These are phyloP conservation scores for Fusarium devonianum DNA, from an alignment of 2,329 filamentous ascomycete genomes.

Conservation along the genomic window DNA sequence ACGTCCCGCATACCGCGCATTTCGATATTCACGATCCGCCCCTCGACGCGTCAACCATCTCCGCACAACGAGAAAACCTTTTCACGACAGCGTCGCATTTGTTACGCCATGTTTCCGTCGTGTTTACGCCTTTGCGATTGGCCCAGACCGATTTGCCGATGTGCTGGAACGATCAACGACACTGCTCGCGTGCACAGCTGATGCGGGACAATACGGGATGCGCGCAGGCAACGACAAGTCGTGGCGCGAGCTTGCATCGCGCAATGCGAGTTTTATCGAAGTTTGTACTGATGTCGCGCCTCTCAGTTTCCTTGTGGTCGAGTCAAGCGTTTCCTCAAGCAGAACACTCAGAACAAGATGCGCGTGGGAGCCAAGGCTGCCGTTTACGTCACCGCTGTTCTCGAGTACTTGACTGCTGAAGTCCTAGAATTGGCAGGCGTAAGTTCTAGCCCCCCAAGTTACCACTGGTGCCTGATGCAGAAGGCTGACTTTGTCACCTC, in stretches of 20 bases:
- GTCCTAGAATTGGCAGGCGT: conserved; percentile 95
- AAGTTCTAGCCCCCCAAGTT: conserved; percentile 50
- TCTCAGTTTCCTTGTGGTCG: conserved; percentile 95
- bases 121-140: conserved; percentile 20
- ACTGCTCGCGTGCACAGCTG: conserved; percentile 14
- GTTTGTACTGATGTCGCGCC: conserved; percentile 33
- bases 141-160: conserved; percentile 10
- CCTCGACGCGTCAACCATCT: conserved; percentile 38
- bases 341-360: conserved; percentile 99
- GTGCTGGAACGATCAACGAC: conserved; percentile 5
- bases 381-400: conserved; percentile 96
- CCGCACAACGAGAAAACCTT: conserved; percentile 35
- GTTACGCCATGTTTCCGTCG: not conserved
- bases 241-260: conserved; percentile 15
- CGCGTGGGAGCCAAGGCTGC: conserved; percentile 98
- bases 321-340: conserved; percentile 99
- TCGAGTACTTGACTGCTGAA: conserved; percentile 98
- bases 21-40: conserved; percentile 30
- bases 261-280: conserved; percentile 1
- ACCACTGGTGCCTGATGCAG: conserved; percentile 20
- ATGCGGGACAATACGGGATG: conserved; percentile 26
- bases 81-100: conserved; percentile 20
- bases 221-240: conserved; percentile 20
- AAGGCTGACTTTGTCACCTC: conserved; percentile 32
- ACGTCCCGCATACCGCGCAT: conserved; percentile 39